Evolutionary conservation across 1,284 basidiomycete genomes (phyloP).

Genomic region (Ceratobasidium sp.): DNA sequence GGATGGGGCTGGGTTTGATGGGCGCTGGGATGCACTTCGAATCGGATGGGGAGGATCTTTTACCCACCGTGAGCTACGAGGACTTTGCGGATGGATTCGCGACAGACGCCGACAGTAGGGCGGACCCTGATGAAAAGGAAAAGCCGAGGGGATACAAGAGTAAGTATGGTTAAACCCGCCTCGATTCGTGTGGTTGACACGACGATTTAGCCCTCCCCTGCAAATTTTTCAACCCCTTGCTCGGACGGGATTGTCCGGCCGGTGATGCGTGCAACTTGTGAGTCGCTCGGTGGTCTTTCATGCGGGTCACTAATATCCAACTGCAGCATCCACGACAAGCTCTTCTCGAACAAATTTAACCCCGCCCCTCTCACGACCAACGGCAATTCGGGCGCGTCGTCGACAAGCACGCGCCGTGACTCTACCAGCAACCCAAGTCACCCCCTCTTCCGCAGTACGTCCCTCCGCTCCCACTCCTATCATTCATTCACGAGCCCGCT

Average conservation of each 20-base stretch:
- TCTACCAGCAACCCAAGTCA: conserved; percentile 14
- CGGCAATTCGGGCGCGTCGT: conserved; percentile 5
- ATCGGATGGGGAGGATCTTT: conserved; percentile 24
- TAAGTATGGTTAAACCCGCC: background rate
- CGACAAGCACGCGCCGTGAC: conserved; percentile 3
- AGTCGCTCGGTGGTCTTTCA: background rate
- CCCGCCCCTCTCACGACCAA: background rate
- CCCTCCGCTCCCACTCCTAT: background rate
- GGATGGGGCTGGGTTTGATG: conserved; percentile 29
- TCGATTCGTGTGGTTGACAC: background rate
- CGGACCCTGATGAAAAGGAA: conserved; percentile 33
- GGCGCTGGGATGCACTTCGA: conserved; percentile 30
- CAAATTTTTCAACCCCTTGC: conserved; percentile 40
- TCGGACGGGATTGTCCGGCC: conserved; percentile 33
- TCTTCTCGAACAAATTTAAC: conserved; percentile 33
- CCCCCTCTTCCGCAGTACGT: conserved; percentile 34
- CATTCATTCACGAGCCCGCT: background rate
- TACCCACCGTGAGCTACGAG: conserved; percentile 29
- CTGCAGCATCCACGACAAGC: conserved; percentile 37
- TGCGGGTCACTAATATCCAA: background rate
- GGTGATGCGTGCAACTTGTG: conserved; percentile 41
- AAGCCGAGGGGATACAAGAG: conserved; percentile 39
- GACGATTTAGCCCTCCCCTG: conserved; percentile 11
- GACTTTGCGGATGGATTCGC: conserved; percentile 38
- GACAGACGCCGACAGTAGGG: conserved; percentile 25